phyloP scores from a whole-genome alignment of 352 stramenopile species.

The Phytophthora podocarpi region DNA sequence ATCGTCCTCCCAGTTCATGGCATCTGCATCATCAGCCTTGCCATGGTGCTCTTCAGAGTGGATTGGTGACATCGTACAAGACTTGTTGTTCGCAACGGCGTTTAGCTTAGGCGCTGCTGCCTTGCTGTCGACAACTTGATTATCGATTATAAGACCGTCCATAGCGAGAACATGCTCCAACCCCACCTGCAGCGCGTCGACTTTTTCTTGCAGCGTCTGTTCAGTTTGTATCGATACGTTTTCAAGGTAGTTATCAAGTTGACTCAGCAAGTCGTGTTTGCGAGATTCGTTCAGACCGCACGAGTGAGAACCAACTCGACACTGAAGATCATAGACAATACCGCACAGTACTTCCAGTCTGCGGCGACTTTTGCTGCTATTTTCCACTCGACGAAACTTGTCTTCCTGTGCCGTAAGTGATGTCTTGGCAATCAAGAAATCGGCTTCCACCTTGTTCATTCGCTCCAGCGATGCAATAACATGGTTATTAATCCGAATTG shows the following conservation, averaged over 20 bases:
- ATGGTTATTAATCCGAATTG: constrained; percentile 38
- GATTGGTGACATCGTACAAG: background rate
- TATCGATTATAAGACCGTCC: background rate
- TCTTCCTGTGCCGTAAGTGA: constrained; percentile 32
- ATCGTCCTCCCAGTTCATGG: constrained; percentile 28
- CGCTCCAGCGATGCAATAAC: constrained; percentile 39
- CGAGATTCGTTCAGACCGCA: constrained; percentile 18
- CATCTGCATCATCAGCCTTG: constrained; percentile 5
- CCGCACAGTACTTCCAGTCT: constrained; percentile 35
- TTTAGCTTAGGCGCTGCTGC: background rate
- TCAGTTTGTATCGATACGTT: constrained; percentile 7
- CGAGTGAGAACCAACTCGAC: constrained; percentile 28
- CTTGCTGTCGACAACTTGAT: background rate
- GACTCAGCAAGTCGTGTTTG: constrained; percentile 36
- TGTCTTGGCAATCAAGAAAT: constrained; percentile 21
- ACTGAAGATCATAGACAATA: constrained; percentile 43
- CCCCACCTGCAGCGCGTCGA: constrained; percentile 10
- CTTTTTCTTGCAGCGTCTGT: constrained; percentile 28
- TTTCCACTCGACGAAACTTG: constrained; percentile 29
- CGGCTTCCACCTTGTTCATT: constrained; percentile 29
- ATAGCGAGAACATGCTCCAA: constrained; percentile 23
- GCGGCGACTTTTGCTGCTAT: constrained; percentile 16
- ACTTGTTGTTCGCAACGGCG: background rate
- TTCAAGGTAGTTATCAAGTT: constrained; percentile 37
- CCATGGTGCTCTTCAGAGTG: constrained; percentile 2